Base-by-base conservation (phyloP, 345 rosid genomes). In the Sapria himalayana region DNA sequence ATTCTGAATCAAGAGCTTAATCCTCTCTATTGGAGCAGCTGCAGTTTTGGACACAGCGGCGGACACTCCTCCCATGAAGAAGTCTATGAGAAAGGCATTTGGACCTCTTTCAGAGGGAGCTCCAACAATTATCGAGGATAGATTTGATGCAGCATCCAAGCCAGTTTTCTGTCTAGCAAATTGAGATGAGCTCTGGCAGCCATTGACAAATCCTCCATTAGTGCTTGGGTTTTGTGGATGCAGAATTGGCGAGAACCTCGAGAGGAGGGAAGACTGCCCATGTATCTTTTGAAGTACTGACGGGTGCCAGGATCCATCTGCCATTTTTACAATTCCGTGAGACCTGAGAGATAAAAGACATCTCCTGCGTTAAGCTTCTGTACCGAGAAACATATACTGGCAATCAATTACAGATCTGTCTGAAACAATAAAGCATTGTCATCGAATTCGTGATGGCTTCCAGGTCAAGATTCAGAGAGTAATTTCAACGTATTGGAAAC, bases 21-120 rank as follows among this genome's bases (percentile, higher is more conserved):
- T 82, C 33, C 93, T 82, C 70, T 80, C 93, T 2, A 80, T 80
- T 0, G 86, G 93, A 3, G 93, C 93, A 25, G 93, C 93, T 29
- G 64, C 66, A 22, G 68, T 55, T 51, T 76, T 54, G 39, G 76
- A 63, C 34, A 77, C 69, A 63, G 79, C 81, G n/a, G 66, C 61
- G 23, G 64, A 62, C 32, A 73, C 67, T 58, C 66, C 69, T 25
- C 82, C 93, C 93, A 76, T 81, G 15, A 81, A 71, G 43, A 81
- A 81, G 58, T 81, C 91, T 0, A 72, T 61, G 36, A 75, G 64
- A 74, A 70, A 81, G 54, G 69, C 17, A 2, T 67, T 27, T 48
- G 68, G 21, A n/a, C 81, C 92, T 72, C 70, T 75, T 78, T 79
- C 85, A 5, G 66, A 33, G 1, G 91, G 91, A 49, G 91, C 73